phyloP scores from a whole-genome alignment of 352 stramenopile species.

The Phytophthora nicotianae region DNA sequence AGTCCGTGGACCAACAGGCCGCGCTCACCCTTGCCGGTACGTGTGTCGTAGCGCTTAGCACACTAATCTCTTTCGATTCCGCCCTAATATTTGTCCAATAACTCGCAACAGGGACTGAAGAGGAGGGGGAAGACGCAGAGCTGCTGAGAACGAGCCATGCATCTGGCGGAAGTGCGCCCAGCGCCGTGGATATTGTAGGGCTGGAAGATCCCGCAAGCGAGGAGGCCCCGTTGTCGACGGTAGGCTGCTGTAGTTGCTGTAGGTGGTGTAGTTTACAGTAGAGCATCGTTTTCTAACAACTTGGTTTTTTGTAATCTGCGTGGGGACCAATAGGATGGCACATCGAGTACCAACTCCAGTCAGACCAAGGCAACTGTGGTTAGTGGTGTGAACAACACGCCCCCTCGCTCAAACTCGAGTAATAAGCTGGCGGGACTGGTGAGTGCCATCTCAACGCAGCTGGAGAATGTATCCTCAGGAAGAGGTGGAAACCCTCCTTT shows the following conservation, averaged over 20 bases:
- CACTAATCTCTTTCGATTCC: not conserved
- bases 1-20: slow-evolving; percentile 87
- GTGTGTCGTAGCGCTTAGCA: not conserved
- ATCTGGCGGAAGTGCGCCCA: slow-evolving; percentile 14
- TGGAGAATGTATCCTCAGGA: slow-evolving; percentile 38
- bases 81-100: slow-evolving; percentile 9
- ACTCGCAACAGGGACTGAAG: slow-evolving; percentile 24
- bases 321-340: slow-evolving; percentile 12
- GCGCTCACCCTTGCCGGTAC: slow-evolving; percentile 67
- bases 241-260: slow-evolving; percentile 7
- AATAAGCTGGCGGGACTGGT: slow-evolving; percentile 37
- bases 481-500: slow-evolving; percentile 13
- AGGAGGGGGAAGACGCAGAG: slow-evolving; percentile 31
- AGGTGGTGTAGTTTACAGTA: not conserved
- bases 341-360: slow-evolving; percentile 28
- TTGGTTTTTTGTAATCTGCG: not conserved
- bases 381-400: slow-evolving; percentile 18
- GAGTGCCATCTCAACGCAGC: slow-evolving; percentile 37
- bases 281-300: slow-evolving; percentile 6
- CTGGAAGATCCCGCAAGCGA: slow-evolving; percentile 1
- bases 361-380: slow-evolving; percentile 3
- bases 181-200: slow-evolving; percentile 12
- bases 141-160: slow-evolving; percentile 33
- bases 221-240: slow-evolving; percentile 15
- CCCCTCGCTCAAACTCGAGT: slow-evolving; percentile 36